A percentile compares a stretch with the other conserved stretches of the same genome.
Conservation (phyloP, 805 yeast genomes). For the Pichia thaimueangensis region DNA sequence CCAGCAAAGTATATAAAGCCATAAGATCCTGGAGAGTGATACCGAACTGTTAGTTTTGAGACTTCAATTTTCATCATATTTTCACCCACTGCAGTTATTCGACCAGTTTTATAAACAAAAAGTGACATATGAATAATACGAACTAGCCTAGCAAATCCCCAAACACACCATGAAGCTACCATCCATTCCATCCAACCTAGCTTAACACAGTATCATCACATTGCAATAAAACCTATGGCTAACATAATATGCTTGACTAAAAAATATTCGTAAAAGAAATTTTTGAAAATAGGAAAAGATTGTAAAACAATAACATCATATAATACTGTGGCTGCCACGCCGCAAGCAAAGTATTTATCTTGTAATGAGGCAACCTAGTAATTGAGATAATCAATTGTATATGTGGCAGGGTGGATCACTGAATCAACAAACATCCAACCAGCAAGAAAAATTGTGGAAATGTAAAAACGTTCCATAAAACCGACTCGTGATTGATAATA, state of each 20-base stretch:
- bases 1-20: slow-evolving; percentile 52
- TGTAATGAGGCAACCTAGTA: slow-evolving; percentile 6
- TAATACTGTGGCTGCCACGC: slow-evolving; percentile 36
- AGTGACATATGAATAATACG: slow-evolving; percentile 30
- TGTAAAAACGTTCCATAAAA: slow-evolving; percentile 37
- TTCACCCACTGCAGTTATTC: slow-evolving; percentile 7
- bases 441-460: slow-evolving; percentile 45
- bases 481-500: slow-evolving; percentile 39
- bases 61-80: slow-evolving; percentile 10
- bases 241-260: slow-evolving; percentile 47
- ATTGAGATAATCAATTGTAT: slow-evolving; percentile 15
- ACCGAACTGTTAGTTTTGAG: slow-evolving; percentile 44
- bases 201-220: slow-evolving; percentile 48
- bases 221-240: slow-evolving; percentile 46
- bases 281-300: slow-evolving; percentile 46
- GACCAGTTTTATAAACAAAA: slow-evolving; percentile 22
- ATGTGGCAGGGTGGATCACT: slow-evolving; percentile 31
- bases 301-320: slow-evolving; percentile 41
- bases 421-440: slow-evolving; percentile 41
- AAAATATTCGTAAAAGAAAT: slow-evolving; percentile 52
- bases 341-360: slow-evolving; percentile 22
- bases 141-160: slow-evolving; percentile 46
- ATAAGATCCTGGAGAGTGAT: slow-evolving; percentile 49
- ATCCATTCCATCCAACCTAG: slow-evolving; percentile 30
- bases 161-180: slow-evolving; percentile 37